Evolutionary conservation across 371 early-diverging fungal genomes (phyloP).

Genomic region (Apophysomyces variabilis): DNA sequence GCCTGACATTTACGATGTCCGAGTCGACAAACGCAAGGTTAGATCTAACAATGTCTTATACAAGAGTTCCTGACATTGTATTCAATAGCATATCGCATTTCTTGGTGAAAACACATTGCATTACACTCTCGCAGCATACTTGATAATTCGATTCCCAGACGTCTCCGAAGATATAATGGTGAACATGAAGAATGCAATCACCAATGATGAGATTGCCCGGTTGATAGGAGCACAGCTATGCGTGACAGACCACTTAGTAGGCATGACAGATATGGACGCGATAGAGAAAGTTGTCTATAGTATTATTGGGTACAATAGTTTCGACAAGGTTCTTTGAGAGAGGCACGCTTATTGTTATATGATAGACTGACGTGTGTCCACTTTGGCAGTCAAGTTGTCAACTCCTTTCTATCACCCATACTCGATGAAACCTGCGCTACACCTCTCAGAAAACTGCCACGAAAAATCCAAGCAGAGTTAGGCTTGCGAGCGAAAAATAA

Average conservation of each 20-base stretch:
- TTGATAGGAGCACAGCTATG: background rate
- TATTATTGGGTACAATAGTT: background rate
- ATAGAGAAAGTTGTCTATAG: background rate
- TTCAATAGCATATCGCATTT: background rate
- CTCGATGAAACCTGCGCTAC: background rate
- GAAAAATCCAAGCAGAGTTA: background rate
- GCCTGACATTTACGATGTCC: background rate
- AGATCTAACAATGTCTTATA: background rate
- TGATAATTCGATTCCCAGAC: background rate
- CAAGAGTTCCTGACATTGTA: background rate
- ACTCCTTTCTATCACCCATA: background rate
- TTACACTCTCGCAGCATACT: conserved; percentile 4
- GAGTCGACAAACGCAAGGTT: background rate
- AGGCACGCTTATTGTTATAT: background rate
- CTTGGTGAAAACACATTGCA: conserved; percentile 1
- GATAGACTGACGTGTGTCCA: background rate
- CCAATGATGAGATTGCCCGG: background rate
- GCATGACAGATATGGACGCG: background rate
- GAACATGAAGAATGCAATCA: background rate
- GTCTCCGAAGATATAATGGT: background rate
- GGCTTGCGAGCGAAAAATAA: background rate
- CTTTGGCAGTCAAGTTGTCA: conserved; percentile 1
- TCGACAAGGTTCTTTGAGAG: background rate
- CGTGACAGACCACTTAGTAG: background rate
- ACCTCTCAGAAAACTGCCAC: conserved; percentile 2